Evolutionary conservation across 148 eudicot species (phyloP), one percentile per base, ranked within the genome.

Genomic region (Fagopyrum homotropicum): DNA sequence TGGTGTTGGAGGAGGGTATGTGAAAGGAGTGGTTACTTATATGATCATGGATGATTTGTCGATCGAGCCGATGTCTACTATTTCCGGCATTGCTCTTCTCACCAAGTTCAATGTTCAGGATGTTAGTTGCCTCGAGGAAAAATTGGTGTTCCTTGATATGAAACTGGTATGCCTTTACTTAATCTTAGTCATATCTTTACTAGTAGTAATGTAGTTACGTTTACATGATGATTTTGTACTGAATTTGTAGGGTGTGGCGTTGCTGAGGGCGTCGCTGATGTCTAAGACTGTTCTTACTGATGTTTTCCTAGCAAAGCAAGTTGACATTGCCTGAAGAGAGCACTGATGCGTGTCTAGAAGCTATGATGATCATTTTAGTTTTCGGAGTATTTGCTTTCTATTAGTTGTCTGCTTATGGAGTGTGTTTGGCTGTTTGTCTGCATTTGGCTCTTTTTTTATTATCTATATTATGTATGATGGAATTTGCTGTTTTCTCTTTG

Each of bases 31-130:
- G 35, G 63, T 57, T 26, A 57, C 51, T 0, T 72, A 47, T 14
- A 72, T 72, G 74, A 47, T 72, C 4, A 72, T 46, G 54, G 75
- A 50, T 12, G 59, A 72, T n/a, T 72, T 72, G 75, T 12, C 59
- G 4, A 6, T 72, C 4, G 50, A 49, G 57, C 75, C 14, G 15
- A 14, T 51, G 56, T 51, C 15, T 54, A 54, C 6, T 55, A 55
- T 55, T 19, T 46, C 52, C 15, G 29, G 54, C 43, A 50, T 50
- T 43, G 14, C 54, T 1, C 43, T 72, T 8, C 75, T 72, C 2
- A 72, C 49, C 56, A 72, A 48, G 44, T 72, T 26, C 35, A 72
- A 72, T 9, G 75, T 72, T 12, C 49, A 22, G 9, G 59, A 72
- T 7, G 30, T 72, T 9, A n/a, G 43, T 50, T 26, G 43, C 6